Evolutionary conservation across 2,329 filamentous ascomycete genomes (phyloP), one percentile per base, ranked within the genome.

Genomic region (Scedosporium aurantiacum): DNA sequence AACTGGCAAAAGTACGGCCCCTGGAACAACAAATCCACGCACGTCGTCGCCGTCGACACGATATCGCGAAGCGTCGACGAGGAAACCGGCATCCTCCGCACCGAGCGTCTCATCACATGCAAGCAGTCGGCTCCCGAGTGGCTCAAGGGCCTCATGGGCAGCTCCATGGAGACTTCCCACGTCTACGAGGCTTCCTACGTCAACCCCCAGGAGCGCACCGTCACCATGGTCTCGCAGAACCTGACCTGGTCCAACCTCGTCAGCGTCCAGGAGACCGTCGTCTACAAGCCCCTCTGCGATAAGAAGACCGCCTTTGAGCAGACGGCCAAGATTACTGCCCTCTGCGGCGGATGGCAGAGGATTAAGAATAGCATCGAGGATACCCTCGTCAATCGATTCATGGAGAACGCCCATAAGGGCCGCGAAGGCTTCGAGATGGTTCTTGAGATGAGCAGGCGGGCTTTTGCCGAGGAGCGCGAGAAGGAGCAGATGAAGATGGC

Each of bases 1-100:
- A 99, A 99, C 82, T 99, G 94, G 94, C 88, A 87, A 68, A 99
- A 99, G 76, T 99, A 99, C 78, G 95, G 91, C 70, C 93, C 93
- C 21, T 97, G 94, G 93, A 99, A 99, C 79, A 89, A 97, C 74
- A 94, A 96, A 78, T 92, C 90, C n/a, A 90, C 91, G 47, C 94
- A 99, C 75, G 94, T 99, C 67, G 86, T 95, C 66, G 92, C 91
- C 67, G 94, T 97, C 70, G 94, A 99, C 78, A 97, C 93, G 14
- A 76, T 99, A 68, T 88, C 86, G 60, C 89, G 94, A 55, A 67
- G 67, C 58, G 78, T 85, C 72, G 81, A 85, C 68, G 72, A 78
- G 1, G 71, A 71, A 23, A 84, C 82, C 12, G 82, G 82, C 66
- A 82, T 85, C 69, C 79, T 85, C 62, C 80, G 81, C 65, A 85